phyloP scores from a whole-genome alignment of 768 basidiomycete species.

The Amanita thiersii region DNA sequence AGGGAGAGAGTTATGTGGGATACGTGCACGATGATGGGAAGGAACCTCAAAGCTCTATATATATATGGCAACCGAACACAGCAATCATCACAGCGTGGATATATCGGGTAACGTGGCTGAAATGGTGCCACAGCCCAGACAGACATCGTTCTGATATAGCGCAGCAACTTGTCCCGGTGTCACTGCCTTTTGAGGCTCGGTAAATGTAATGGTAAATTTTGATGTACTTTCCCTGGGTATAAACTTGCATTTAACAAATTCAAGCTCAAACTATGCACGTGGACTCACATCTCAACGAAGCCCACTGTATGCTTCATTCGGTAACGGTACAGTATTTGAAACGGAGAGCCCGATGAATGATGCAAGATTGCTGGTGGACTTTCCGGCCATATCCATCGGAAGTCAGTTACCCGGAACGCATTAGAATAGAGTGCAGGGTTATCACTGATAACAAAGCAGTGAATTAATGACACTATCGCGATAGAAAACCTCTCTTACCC shows the following conservation, averaged over 20 bases:
- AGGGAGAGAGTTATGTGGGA: no score
- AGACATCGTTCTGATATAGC: conserved; percentile 68
- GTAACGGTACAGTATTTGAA: conserved; percentile 61
- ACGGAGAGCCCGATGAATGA: conserved; percentile 33
- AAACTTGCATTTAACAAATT: background rate
- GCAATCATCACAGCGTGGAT: background rate
- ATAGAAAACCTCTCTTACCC: conserved; percentile 33
- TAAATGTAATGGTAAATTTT: conserved; percentile 32
- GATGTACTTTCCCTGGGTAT: conserved; percentile 10
- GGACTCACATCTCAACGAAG: conserved; percentile 38
- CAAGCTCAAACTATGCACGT: background rate
- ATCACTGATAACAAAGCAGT: conserved; percentile 29
- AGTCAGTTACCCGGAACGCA: conserved; percentile 35
- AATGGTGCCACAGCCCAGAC: conserved; percentile 79
- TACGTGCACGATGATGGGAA: no score
- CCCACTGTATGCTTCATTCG: conserved; percentile 51
- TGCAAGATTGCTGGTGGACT: conserved; percentile 39
- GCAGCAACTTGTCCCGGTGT: conserved; percentile 77
- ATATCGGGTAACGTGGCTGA: conserved; percentile 11
- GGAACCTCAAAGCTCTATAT: no score
- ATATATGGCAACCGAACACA: no score
- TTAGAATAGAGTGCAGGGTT: conserved; percentile 48
- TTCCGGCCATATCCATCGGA: conserved; percentile 75
- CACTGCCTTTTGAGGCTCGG: conserved; percentile 56
- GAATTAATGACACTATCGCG: background rate